Evolutionary conservation across 2,329 filamentous ascomycete genomes (phyloP).

Genomic region (Teratosphaeria zuluensis): DNA sequence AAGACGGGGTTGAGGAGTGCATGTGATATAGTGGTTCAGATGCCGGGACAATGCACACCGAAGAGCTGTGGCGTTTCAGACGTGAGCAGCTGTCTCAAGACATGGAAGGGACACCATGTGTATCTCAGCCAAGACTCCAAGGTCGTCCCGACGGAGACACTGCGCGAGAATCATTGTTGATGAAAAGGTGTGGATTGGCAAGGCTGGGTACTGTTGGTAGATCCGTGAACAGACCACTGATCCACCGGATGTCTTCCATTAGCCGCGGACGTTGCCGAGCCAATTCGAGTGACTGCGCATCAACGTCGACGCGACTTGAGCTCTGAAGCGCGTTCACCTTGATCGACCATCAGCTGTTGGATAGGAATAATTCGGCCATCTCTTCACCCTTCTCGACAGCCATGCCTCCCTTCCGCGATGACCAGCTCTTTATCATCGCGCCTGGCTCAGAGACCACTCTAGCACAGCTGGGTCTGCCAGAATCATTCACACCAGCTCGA

Average conservation of each 20-base stretch:
- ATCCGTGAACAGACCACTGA: neutral
- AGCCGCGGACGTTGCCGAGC: neutral
- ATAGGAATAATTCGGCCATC: neutral
- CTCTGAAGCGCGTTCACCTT: neutral
- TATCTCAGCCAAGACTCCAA: neutral
- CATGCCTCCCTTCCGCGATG: constrained; percentile 27
- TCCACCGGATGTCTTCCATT: neutral
- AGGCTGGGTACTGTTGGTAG: neutral
- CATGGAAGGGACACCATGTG: no score
- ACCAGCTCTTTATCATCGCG: constrained; percentile 50
- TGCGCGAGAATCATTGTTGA: no score
- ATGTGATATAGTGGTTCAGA: neutral
- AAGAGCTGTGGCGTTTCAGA: no score
- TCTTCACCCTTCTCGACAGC: no score
- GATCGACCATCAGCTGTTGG: neutral
- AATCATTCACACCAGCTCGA: constrained; percentile 83
- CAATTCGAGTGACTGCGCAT: neutral
- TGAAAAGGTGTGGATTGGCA: no score
- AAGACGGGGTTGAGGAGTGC: neutral
- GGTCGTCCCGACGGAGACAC: neutral
- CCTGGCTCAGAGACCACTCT: constrained; percentile 82
- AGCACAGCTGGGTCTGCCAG: constrained; percentile 79
- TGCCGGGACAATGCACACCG: neutral
- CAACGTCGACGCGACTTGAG: neutral
- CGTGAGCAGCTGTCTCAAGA: no score